Evolutionary conservation across 2,329 filamentous ascomycete species (phyloP).

Genomic region (Aspergillus pseudoglaucus): DNA sequence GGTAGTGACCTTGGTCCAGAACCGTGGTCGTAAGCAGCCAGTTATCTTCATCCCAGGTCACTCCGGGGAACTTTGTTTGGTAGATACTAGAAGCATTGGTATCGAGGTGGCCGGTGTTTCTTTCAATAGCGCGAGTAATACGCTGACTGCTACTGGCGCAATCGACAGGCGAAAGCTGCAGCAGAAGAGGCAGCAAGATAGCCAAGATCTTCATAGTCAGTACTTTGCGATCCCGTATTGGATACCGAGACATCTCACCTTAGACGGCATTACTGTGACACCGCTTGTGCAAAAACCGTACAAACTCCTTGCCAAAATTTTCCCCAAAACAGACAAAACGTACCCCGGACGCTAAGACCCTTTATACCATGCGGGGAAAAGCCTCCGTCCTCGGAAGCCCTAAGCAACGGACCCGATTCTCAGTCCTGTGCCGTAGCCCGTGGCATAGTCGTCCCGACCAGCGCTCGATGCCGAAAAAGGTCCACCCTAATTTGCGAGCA

Average conservation of each 20-base stretch:
- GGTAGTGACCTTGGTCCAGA: conserved; percentile 53
- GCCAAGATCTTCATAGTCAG: neutral
- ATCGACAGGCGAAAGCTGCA: neutral
- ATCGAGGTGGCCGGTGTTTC: conserved; percentile 7
- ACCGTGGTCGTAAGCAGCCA: conserved; percentile 51
- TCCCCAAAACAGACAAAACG: neutral
- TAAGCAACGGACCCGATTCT: neutral
- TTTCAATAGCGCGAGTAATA: conserved; percentile 9
- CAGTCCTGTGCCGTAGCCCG: neutral
- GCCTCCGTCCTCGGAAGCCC: neutral
- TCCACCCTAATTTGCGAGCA: neutral
- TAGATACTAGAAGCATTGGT: conserved; percentile 30
- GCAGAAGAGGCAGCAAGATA: neutral
- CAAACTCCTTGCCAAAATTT: too few relatives aligned
- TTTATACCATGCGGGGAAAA: neutral
- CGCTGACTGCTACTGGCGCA: neutral
- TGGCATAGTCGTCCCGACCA: neutral
- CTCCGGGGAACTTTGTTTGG: conserved; percentile 45
- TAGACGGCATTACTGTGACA: neutral
- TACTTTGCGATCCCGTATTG: neutral
- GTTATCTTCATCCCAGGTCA: conserved; percentile 54
- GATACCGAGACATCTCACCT: neutral
- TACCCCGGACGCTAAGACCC: neutral
- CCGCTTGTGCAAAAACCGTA: too few relatives aligned
- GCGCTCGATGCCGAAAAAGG: neutral